Base-by-base conservation (phyloP, 331 rosid genomes). In the Rhamnella rubrinervis region DNA sequence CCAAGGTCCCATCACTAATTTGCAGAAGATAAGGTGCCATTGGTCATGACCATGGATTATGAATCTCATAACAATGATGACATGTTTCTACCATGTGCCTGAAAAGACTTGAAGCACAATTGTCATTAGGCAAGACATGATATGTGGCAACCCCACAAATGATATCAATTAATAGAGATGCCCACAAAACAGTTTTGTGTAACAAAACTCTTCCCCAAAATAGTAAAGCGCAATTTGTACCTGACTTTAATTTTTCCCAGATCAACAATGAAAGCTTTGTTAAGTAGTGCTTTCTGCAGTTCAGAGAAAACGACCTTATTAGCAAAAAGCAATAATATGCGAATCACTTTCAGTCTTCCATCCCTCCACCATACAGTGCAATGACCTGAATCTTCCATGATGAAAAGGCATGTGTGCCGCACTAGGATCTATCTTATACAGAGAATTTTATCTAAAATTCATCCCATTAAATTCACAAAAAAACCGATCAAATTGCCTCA, bases 261-360 rank as follows among this genome's bases (percentile, higher is more conserved):
- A 14, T 15, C 11, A 67, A 67, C 53, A 49, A 65, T 73, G 72
- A 50, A 55, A 61, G 53, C 66, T 14, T 52, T 47, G 47, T 20
- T 59, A 18, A 46, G 41, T 2, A 66, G 52, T 28, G 58, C 57
- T 41, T 65, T 31, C 70, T 61, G 61, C 63, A 62, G 28, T 67
- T 56, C 49, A 64, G 67, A 58, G 58, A 57, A 75, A 71, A 77
- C 63, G 71, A 65, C 71, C 71, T 64, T 26, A 73, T 72, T 63
- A 74, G 63, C 55, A 55, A 19, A 66, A 71, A 72, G 85, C 68
- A 61, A 68, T 55, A 63, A 50, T 67, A 75, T 76, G 82, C 84
- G 60, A 73, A 84, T 84, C 86, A 67, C 73, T 71, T 74, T 82
- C 89, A 70, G 60, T 74, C 76, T 71, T 76, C 87, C 49, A 44